A percentile compares a stretch with the other conserved stretches of the same genome.
phyloP scores from a whole-genome alignment of 331 rosid species.

The Phaseolus coccineus region DNA sequence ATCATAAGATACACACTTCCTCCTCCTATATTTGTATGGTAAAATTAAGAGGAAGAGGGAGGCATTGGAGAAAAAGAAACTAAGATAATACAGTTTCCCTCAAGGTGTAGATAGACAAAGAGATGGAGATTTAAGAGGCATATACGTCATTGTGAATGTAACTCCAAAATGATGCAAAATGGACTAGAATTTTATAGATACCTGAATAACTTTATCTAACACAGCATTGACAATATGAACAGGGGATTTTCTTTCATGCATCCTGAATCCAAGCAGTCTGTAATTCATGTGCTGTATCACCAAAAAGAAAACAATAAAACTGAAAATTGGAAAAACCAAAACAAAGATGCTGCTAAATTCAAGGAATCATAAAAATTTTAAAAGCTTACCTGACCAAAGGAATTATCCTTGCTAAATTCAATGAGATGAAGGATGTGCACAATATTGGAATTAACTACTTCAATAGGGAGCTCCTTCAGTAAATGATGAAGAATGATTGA shows the following conservation, averaged over 20 bases:
- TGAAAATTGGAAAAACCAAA: constrained; percentile 28
- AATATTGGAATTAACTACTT: constrained; percentile 63
- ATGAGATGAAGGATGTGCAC: constrained; percentile 75
- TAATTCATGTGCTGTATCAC: constrained; percentile 80
- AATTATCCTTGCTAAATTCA: constrained; percentile 72
- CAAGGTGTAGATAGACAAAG: constrained; percentile 19
- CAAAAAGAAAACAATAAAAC: constrained; percentile 40
- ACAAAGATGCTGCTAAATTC: constrained; percentile 40
- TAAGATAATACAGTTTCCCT: constrained; percentile 1
- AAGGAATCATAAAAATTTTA: constrained; percentile 34
- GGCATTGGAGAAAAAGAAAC: not conserved
- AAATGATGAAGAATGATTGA: constrained; percentile 87
- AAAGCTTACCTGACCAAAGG: constrained; percentile 77
- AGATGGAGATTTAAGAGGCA: constrained; percentile 26
- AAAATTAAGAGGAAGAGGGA: not conserved
- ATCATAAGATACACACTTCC: not conserved
- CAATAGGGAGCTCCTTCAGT: constrained; percentile 84
- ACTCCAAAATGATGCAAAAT: constrained; percentile 38
- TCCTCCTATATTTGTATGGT: not conserved
- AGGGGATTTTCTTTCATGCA: constrained; percentile 65
- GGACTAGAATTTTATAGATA: constrained; percentile 44
- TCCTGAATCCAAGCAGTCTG: constrained; percentile 94
- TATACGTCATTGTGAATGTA: constrained; percentile 25
- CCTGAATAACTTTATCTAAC: constrained; percentile 75
- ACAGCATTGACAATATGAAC: constrained; percentile 57